These are phyloP conservation scores for Podila epigama DNA, from an alignment of 192 early-diverging fungal genomes.

Conservation along the genomic window DNA sequence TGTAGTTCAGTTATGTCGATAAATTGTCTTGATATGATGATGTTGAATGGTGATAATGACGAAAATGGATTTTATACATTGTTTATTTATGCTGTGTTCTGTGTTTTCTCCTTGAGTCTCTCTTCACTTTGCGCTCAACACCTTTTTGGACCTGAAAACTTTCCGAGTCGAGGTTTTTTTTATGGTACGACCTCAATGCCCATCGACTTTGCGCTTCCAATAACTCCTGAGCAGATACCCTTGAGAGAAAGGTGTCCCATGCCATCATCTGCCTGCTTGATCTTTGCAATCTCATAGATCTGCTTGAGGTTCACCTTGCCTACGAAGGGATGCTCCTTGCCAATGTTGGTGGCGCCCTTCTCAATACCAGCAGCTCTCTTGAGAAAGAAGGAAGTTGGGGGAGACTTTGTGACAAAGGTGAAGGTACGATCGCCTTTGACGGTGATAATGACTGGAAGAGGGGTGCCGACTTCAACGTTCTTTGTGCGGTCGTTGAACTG, in stretches of 20 bases:
- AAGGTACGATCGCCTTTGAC: conserved; percentile 93
- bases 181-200: conserved; percentile 88
- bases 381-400: conserved; percentile 89
- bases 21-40: too few species aligned
- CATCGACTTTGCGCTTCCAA: conserved; percentile 80
- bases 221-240: conserved; percentile 74
- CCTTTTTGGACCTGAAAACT: neutral
- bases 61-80: neutral
- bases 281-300: conserved; percentile 92
- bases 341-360: conserved; percentile 85
- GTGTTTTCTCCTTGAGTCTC: neutral
- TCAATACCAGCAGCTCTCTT: conserved; percentile 85
- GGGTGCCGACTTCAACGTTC: conserved; percentile 78
- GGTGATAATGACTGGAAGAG: conserved; percentile 82
- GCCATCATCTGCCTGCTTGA: conserved; percentile 84
- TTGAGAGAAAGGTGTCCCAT: conserved; percentile 74
- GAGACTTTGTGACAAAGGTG: conserved; percentile 86
- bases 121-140: too few species aligned
- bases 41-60: too few species aligned
- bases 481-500: conserved; percentile 97
- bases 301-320: conserved; percentile 92
- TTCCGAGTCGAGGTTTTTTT: neutral
- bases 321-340: conserved; percentile 66
- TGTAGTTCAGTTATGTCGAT: too few species aligned
- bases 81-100: neutral